Evolutionary conservation across 306 rosid genomes (phyloP), one percentile per base, ranked within the genome.

Genomic region (Medicago ruthenica): DNA sequence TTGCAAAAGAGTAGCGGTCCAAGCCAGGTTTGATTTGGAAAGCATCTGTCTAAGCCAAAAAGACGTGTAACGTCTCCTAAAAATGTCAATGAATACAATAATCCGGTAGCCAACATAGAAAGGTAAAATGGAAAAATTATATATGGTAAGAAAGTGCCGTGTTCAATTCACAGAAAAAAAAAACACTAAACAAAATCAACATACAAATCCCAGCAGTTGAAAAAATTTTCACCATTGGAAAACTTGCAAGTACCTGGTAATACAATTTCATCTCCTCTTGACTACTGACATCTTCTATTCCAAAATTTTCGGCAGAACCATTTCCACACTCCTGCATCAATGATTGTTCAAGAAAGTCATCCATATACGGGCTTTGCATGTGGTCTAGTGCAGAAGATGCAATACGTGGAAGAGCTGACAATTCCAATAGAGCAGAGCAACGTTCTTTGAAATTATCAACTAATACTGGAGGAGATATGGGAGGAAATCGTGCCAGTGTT

Each of bases 401-500:
- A 84, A 95, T 76, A 47, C 68, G 78, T 9, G 97, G 98, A 86
- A 95, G 92, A 81, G 87, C 85, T 21, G 86, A 83, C 62, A 95
- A 86, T 84, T 85, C 88, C 75, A 81, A 58, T 53, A 95, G 87
- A 22, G 81, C 73, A 66, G 82, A 85, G 79, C 86, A 86, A 5
- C 88, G 97, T 55, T 90, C 92, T 62, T 73, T 87, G 76, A 84
- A 95, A 70, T 85, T 89, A 42, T 87, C 89, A 74, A 88, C 89
- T 82, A 92, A 88, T 70, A 81, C 73, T 17, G 84, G 82, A 79
- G 91, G 84, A 71, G 92, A 66, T 20, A 77, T 81, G 57, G 98
- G 96, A 59, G 97, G 97, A 84, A 92, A 92, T 51, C 84, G 81
- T 42, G 89, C 88, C 75, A 95, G 70, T 79, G 75, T 79, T 88